Conservation (phyloP, 352 stramenopile species). For the Phytophthora tubulina region DNA sequence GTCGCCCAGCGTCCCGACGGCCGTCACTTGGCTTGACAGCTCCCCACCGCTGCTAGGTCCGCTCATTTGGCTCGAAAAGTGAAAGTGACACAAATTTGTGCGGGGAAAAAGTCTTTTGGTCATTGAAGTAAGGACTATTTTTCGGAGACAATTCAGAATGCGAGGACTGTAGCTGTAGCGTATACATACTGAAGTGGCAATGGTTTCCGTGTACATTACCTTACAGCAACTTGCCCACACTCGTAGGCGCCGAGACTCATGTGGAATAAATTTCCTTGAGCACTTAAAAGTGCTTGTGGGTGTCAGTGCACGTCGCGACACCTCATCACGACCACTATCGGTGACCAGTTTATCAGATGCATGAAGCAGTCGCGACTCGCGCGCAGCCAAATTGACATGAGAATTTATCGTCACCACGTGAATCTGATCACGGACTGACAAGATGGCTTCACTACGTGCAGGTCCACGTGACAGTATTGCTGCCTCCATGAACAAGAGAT, state of each 20-base stretch:
- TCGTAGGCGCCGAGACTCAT: too few relatives aligned
- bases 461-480: conserved; percentile 8
- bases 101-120: conserved; percentile 16
- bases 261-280: too few relatives aligned
- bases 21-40: conserved; percentile 71
- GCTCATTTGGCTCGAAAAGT: conserved; percentile 18
- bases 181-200: too few relatives aligned
- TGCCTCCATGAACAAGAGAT: not conserved
- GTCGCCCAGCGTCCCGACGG: conserved; percentile 84
- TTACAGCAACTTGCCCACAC: too few relatives aligned
- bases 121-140: conserved; percentile 22
- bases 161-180: too few relatives aligned
- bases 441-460: conserved; percentile 36
- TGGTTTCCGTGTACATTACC: too few relatives aligned
- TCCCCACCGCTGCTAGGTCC: conserved; percentile 10
- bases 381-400: too few relatives aligned
- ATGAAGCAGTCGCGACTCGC: too few relatives aligned
- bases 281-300: too few relatives aligned
- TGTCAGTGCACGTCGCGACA: not conserved
- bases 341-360: too few relatives aligned
- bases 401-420: conserved; percentile 9
- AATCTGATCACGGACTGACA: conserved; percentile 5
- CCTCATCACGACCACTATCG: too few relatives aligned
- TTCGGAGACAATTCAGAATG: not conserved
- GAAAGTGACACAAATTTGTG: not conserved